Evolutionary conservation across 768 basidiomycete species (phyloP), one percentile per base, ranked within the genome.

Genomic region (Tylopilus intermedius): DNA sequence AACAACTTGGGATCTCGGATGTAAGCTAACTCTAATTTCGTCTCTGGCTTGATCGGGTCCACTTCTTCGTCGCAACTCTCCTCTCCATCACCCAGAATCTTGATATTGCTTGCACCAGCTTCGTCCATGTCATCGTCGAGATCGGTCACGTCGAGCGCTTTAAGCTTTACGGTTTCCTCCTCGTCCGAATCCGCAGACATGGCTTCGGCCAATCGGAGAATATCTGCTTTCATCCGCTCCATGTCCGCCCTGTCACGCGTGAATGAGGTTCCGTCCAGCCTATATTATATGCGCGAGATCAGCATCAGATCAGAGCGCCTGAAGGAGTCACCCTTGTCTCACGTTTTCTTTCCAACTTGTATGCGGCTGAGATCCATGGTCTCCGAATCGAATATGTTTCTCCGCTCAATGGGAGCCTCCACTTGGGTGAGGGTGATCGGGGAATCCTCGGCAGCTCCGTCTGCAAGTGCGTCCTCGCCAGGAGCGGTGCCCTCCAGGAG

Each of bases 181-280:
- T 82, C 82, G 10, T 83, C 85, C n/a, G 84, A 83, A 26, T 79
- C 76, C 42, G 79, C 80, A 0, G 77, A 76, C 35, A 84, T 77
- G 15, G 75, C 80, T 61, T 93, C 86, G 0, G 81, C 85, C 4
- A 87, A 78, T 26, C 89, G 80, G 13, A 94, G 74, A 59, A 94
- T 94, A 49, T 88, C 85, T 1, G 81, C 81, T 62, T 94, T 93
- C 80, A 94, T 86, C 58, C 84, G 72, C 39, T 84, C 83, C n/a
- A 81, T 75, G 62, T 79, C 79, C 1, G 74, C 67, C 5, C 75
- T 76, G 60, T 93, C 88, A 13, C 76, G 74, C 8, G 83, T 64
- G 13, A 80, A 61, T 15, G 64, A 62, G n/a, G 62, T 58, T 13
- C 71, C 73, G 27, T 81, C 76, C 32, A 77, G 75, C 22, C 82